A percentile compares a stretch with the other conserved stretches of the same genome.
Conservation (phyloP, 192 early-diverging fungal species). For the Podila minutissima region DNA sequence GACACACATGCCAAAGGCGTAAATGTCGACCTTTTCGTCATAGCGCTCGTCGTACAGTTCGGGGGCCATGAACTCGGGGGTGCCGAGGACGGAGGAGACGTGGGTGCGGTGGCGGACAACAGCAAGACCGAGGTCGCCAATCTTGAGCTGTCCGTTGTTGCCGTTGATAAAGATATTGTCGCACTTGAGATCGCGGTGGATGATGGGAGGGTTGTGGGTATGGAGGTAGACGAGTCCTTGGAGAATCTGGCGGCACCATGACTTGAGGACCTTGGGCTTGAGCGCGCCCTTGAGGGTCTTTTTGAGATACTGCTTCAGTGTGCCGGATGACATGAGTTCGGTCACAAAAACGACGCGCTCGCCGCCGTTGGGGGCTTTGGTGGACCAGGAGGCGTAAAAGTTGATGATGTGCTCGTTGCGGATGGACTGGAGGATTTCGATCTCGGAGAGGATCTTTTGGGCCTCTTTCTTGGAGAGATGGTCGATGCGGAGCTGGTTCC, state of each 20-base stretch:
- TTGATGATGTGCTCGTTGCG: constrained; percentile 88
- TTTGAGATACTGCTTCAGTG: constrained; percentile 79
- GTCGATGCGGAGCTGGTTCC: constrained; percentile 81
- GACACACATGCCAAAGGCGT: constrained; percentile 89
- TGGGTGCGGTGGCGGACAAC: constrained; percentile 72
- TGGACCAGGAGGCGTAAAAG: constrained; percentile 75
- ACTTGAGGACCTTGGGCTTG: constrained; percentile 79
- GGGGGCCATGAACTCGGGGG: constrained; percentile 92
- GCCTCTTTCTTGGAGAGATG: constrained; percentile 46
- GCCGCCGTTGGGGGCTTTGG: constrained; percentile 59
- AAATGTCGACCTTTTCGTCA: constrained; percentile 89
- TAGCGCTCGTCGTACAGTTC: constrained; percentile 92
- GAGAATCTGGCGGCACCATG: constrained; percentile 85
- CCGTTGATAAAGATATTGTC: constrained; percentile 93
- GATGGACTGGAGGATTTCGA: constrained; percentile 77
- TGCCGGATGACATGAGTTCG: constrained; percentile 90
- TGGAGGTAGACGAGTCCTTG: constrained; percentile 85
- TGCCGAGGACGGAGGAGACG: constrained; percentile 78
- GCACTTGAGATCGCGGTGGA: constrained; percentile 80
- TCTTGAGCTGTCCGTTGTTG: constrained; percentile 87
- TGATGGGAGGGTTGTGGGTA: constrained; percentile 80
- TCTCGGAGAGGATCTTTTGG: constrained; percentile 57
- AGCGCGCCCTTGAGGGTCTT: constrained; percentile 73
- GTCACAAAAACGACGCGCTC: constrained; percentile 87
- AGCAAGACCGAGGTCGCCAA: constrained; percentile 86